phyloP scores from a whole-genome alignment of 768 basidiomycete species.

The Suillus paluster region DNA sequence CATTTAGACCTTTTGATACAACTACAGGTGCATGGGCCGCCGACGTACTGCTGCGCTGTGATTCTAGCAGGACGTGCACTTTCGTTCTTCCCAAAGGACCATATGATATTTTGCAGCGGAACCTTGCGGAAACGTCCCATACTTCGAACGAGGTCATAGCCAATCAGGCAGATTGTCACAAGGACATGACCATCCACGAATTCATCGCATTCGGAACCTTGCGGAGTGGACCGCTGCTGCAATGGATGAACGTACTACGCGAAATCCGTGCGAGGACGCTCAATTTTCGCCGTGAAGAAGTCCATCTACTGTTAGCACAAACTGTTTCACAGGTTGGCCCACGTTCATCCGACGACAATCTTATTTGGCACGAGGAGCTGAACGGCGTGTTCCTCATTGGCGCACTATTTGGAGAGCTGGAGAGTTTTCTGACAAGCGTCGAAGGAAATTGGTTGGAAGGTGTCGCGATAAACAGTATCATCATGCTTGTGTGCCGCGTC shows the following conservation, averaged over 20 bases:
- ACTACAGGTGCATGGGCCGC: slow-evolving; percentile 15
- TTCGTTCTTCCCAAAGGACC: slow-evolving; percentile 35
- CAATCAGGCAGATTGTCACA: slow-evolving; percentile 45
- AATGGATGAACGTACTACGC: slow-evolving; percentile 57
- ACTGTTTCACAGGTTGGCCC: slow-evolving; percentile 50
- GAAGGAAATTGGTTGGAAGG: slow-evolving; percentile 47
- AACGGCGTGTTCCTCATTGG: slow-evolving; percentile 36
- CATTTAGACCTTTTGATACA: slow-evolving; percentile 35
- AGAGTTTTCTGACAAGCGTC: slow-evolving; percentile 38
- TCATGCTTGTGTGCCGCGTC: slow-evolving; percentile 41
- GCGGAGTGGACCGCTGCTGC: slow-evolving; percentile 48
- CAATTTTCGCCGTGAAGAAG: slow-evolving; percentile 43
- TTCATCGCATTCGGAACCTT: slow-evolving; percentile 48
- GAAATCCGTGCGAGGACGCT: slow-evolving; percentile 45
- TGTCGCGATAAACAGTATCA: slow-evolving; percentile 36
- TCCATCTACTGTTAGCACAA: slow-evolving; percentile 49
- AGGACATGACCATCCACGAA: slow-evolving; percentile 48
- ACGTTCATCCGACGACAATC: slow-evolving; percentile 11
- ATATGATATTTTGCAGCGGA: slow-evolving; percentile 42
- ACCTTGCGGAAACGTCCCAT: slow-evolving; percentile 40
- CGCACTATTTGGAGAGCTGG: slow-evolving; percentile 41
- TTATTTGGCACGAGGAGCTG: slow-evolving; percentile 49
- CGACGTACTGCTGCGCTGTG: slow-evolving; percentile 13
- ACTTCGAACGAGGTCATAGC: slow-evolving; percentile 49
- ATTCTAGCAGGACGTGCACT: slow-evolving; percentile 28